Evolutionary conservation across 768 basidiomycete genomes (phyloP), one percentile per base, ranked within the genome.

Genomic region (Tulasnella sp.): DNA sequence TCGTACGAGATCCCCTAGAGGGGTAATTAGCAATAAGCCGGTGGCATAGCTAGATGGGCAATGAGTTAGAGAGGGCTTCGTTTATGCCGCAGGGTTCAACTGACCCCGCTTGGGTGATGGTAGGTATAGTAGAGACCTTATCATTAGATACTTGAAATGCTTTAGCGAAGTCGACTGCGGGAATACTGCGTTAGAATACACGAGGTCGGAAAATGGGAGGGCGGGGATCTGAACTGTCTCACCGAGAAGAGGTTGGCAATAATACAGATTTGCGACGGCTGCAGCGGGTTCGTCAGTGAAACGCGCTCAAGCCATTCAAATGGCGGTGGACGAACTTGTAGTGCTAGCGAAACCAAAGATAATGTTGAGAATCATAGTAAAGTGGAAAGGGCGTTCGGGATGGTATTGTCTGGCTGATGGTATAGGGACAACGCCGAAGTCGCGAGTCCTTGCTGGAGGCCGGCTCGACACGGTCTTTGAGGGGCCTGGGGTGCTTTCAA

Each of bases 1-100:
- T 27, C 92, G 92, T 39, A 95, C 88, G 31, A 96, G 88, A 84
- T 97, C 95, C 10, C 96, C 95, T 0, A 95, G 87, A 1, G 96
- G 95, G 0, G 93, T 89, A 77, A 97, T 90, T 58, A 96, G 84
- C 3, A 96, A 84, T 9, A 95, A 87, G 0, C 94, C 94, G 10
- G 86, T 86, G 1, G 92, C 92, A 84, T 94, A 95, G 62, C 93
- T 84, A 27, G 82, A 71, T 38, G 79, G 76, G n/a, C n/a, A 62
- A 46, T 19, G 76, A 48, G 75, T 82, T 78, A 40, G 77, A 44
- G 2, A 74, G 58, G 52, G 71, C 39, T 44, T 79, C 78, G 5
- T 76, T 36, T 42, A 74, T 44, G 39, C 68, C 39, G 44, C 19
- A 40, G 39, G 3, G 36, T 18, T 14, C 10, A 77, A n/a, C 74